A percentile compares a stretch with the other conserved stretches of the same genome.
phyloP scores from a whole-genome alignment of 495 filamentous ascomycete genomes.

The Extremus antarcticus region DNA sequence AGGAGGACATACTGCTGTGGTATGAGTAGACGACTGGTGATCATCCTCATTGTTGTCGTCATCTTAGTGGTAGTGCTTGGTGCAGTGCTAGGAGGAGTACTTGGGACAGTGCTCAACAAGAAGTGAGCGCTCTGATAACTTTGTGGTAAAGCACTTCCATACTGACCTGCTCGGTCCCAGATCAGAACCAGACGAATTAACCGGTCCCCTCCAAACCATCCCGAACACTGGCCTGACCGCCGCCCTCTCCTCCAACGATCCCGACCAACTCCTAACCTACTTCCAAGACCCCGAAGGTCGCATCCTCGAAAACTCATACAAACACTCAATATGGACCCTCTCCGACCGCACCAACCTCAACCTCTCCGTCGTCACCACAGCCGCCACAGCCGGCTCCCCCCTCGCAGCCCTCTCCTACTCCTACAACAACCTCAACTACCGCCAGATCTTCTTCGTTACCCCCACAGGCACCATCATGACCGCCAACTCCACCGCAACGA shows the following conservation, averaged over 20 bases:
- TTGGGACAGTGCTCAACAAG: slow-evolving; percentile 1
- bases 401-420: slow-evolving; percentile 4
- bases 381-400: slow-evolving; percentile 2
- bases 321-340: neutral
- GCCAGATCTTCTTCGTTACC: slow-evolving; percentile 12
- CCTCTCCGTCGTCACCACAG: slow-evolving; percentile 3
- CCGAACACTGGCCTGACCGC: slow-evolving; percentile 7
- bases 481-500: neutral
- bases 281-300: slow-evolving; percentile 2
- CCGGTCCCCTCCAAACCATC: neutral
- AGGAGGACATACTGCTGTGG: slow-evolving; percentile 6
- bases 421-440: neutral
- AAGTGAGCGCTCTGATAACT: neutral
- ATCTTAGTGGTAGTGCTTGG: neutral
- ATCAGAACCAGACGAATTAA: neutral
- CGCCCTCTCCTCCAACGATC: neutral
- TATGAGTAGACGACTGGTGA: slow-evolving; percentile 1
- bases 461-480: neutral
- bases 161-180: too few relatives aligned
- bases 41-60: neutral
- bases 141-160: too few relatives aligned
- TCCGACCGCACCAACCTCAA: neutral
- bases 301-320: slow-evolving; percentile 9
- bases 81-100: slow-evolving; percentile 5
- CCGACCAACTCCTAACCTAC: neutral